Evolutionary conservation across 2,329 filamentous ascomycete genomes (phyloP).

Genomic region (Kalmusia sp.): DNA sequence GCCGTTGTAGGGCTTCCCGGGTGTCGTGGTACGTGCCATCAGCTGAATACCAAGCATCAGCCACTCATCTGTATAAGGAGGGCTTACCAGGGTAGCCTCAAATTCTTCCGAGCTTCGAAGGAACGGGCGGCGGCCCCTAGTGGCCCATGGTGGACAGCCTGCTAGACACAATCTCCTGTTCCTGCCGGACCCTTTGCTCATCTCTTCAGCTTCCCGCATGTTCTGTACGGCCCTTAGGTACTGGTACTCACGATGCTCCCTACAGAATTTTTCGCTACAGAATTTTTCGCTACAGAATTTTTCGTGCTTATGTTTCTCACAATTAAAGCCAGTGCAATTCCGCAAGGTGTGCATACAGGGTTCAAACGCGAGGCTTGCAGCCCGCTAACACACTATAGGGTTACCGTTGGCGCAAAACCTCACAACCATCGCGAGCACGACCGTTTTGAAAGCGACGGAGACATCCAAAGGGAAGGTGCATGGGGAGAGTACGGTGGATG

Average conservation of each 20-base stretch:
- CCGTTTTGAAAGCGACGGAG: background rate
- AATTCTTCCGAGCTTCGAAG: constrained; percentile 6
- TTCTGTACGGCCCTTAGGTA: background rate
- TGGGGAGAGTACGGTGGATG: background rate
- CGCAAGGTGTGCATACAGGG: constrained; percentile 14
- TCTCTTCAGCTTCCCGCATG: background rate
- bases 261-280: constrained; percentile 20
- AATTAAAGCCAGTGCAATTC: constrained; percentile 7
- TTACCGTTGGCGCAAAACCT: background rate
- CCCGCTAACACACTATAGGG: background rate
- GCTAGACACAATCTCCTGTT: too few species aligned
- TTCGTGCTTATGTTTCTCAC: constrained; percentile 21
- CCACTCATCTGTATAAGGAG: constrained; percentile 13
- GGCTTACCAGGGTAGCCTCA: background rate
- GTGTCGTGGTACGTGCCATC: background rate
- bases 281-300: constrained; percentile 23
- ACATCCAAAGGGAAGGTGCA: background rate
- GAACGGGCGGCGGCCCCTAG: background rate
- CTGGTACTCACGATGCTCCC: constrained; percentile 18
- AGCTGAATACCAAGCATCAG: constrained; percentile 11
- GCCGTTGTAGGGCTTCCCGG: background rate
- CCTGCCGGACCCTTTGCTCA: background rate
- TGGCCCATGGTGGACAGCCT: background rate
- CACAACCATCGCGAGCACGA: background rate
- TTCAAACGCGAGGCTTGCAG: background rate